Percentiles rank a stretch among this genome's conserved stretches.
phyloP scores from a whole-genome alignment of 1,284 basidiomycete genomes.

The Malassezia obtusa region DNA sequence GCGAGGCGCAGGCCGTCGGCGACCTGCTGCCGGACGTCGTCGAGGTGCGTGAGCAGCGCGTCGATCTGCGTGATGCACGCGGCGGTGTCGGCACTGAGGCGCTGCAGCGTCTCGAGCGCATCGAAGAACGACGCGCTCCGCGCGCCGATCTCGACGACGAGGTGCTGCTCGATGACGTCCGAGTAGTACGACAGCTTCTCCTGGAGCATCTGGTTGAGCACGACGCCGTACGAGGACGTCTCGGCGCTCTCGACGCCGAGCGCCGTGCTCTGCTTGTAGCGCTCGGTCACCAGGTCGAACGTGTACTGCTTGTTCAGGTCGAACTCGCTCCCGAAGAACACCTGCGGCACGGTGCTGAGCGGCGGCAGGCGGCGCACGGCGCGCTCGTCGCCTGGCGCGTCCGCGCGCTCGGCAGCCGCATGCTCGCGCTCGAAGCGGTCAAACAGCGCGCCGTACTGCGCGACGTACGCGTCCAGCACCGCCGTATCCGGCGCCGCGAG shows the following conservation, averaged over 20 bases:
- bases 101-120: slow-evolving; percentile 83
- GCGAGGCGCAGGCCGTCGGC: slow-evolving; percentile 28
- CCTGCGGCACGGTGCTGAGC: slow-evolving; percentile 65
- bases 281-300: slow-evolving; percentile 71
- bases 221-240: slow-evolving; percentile 19
- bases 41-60: slow-evolving; percentile 62
- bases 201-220: slow-evolving; percentile 59
- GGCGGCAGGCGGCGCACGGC: slow-evolving; percentile 44
- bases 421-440: slow-evolving; percentile 45
- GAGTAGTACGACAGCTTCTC: slow-evolving; percentile 85
- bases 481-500: slow-evolving; percentile 30
- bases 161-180: slow-evolving; percentile 87
- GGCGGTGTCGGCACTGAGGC: slow-evolving; percentile 76
- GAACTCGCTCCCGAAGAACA: slow-evolving; percentile 68
- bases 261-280: slow-evolving; percentile 32
- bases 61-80: slow-evolving; percentile 69
- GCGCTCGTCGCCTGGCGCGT: slow-evolving; percentile 14
- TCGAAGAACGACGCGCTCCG: slow-evolving; percentile 91
- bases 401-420: slow-evolving; percentile 18
- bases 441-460: slow-evolving; percentile 30
- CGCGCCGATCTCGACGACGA: slow-evolving; percentile 80
- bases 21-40: slow-evolving; percentile 60
- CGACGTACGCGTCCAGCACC: slow-evolving; percentile 37
- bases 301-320: slow-evolving; percentile 74
- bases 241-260: slow-evolving; percentile 4